Evolutionary conservation across 768 basidiomycete genomes (phyloP).

Genomic region (Symmetrospora coprosmae): DNA sequence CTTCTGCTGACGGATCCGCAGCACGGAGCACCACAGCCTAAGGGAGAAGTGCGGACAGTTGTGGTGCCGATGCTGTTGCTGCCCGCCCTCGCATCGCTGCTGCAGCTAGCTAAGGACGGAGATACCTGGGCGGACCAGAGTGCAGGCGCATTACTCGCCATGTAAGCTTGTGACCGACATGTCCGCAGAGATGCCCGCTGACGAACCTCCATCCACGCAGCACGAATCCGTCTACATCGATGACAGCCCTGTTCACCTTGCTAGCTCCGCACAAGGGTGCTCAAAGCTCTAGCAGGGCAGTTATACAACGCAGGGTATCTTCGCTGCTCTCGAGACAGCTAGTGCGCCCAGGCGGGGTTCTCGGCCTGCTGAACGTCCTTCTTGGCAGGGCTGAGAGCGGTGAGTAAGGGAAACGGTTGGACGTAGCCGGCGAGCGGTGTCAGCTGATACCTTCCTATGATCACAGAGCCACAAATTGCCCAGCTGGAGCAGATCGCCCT

Average conservation of each 20-base stretch:
- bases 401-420: not conserved
- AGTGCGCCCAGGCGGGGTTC: not conserved
- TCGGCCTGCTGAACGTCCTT: conserved; percentile 13
- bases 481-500: conserved; percentile 60
- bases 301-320: no score
- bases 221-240: conserved; percentile 7
- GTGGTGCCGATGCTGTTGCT: not conserved
- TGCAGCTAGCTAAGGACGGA: not conserved
- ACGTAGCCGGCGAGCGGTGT: not conserved
- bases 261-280: not conserved
- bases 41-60: not conserved
- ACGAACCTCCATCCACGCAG: not conserved
- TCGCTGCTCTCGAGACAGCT: conserved; percentile 3
- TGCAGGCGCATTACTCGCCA: not conserved
- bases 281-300: no score
- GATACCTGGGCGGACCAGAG: not conserved
- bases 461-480: conserved; percentile 45
- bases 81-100: not conserved
- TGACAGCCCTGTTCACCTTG: conserved; percentile 2
- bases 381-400: not conserved
- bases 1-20: no score
- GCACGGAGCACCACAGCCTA: not conserved
- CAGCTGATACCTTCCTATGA: not conserved
- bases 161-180: no score
- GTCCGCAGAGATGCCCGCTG: not conserved